Evolutionary conservation across 2,329 filamentous ascomycete species (phyloP), one percentile per base, ranked within the genome.

Genomic region (Penicillium sumatraense): DNA sequence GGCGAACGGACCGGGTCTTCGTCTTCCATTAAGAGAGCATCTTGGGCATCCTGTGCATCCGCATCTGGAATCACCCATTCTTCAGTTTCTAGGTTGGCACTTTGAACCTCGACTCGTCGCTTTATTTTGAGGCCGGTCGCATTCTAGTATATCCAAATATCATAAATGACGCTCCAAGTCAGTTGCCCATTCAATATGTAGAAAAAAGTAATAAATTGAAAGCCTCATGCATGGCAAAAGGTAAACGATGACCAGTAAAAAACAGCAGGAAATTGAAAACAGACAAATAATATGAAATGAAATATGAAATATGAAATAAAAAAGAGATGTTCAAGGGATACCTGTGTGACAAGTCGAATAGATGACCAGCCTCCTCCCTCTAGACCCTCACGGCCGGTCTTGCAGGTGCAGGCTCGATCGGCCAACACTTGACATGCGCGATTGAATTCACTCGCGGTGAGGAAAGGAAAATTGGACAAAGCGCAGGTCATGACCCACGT

Each of bases 371-470:
- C 75, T 51, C 54, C 87, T 16, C 64, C 81, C 38, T 83, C 81
- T 84, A 87, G 54, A 10, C 64, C 81, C 38, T 83, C 81, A 84
- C 86, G 54, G 77, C 75, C 58, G 74, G 76, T 53, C 3, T 51
- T 60, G 53, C 58, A 58, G 38, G 24, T 51, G 47, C 51, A 35
- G 51, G 48, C 46, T 87, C 75, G 29, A 61, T 64, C 53, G 50
- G 62, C 52, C 76, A 85, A 51, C 82, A 85, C 67, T 79, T 87
- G 83, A 70, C 88, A 90, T 51, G 81, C 83, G 66, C 85, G 81
- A 50, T 83, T 74, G 60, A 91, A 91, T 67, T 90, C 87, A 36
- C 84, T 80, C 10, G 74, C 66, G 10, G 75, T 82, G 24, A 91
- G 79, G 55, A 82, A 83, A 6, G 88, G 88, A 67, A 87, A 91